Evolutionary conservation across 1,284 basidiomycete species (phyloP).

Genomic region (Malassezia nana): DNA sequence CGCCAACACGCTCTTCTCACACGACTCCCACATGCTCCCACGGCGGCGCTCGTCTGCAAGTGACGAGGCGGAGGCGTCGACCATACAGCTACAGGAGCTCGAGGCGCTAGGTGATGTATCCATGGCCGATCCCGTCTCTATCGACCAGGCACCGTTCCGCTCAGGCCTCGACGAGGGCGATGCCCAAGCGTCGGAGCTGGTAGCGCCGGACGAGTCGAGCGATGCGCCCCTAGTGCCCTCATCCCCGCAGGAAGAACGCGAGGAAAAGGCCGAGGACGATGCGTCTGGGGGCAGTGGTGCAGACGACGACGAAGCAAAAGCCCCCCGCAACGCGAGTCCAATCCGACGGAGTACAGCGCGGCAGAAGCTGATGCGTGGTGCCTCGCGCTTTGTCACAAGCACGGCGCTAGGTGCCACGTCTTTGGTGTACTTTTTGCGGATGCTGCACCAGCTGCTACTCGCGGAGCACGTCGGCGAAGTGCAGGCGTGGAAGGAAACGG

Average conservation of each 20-base stretch:
- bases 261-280: neutral
- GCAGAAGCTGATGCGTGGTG: constrained; percentile 16
- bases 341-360: constrained; percentile 12
- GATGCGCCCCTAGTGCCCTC: neutral
- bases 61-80: neutral
- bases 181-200: neutral
- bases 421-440: constrained; percentile 29
- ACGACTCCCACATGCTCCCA: constrained; percentile 3
- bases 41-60: neutral
- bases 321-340: neutral
- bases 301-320: neutral
- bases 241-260: neutral
- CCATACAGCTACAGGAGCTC: neutral
- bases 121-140: neutral
- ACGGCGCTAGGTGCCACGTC: constrained; percentile 17
- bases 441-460: constrained; percentile 37
- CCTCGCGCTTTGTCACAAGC: constrained; percentile 18
- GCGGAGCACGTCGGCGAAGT: constrained; percentile 24
- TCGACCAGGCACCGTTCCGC: constrained; percentile 6
- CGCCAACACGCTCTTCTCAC: constrained; percentile 10
- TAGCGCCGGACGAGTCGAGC: neutral
- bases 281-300: neutral
- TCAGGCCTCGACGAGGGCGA: constrained; percentile 9
- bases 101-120: neutral
- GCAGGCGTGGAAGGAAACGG: constrained; percentile 34